Conservation (phyloP, 495 filamentous ascomycete species). For the Talaromyces wortmannii region DNA sequence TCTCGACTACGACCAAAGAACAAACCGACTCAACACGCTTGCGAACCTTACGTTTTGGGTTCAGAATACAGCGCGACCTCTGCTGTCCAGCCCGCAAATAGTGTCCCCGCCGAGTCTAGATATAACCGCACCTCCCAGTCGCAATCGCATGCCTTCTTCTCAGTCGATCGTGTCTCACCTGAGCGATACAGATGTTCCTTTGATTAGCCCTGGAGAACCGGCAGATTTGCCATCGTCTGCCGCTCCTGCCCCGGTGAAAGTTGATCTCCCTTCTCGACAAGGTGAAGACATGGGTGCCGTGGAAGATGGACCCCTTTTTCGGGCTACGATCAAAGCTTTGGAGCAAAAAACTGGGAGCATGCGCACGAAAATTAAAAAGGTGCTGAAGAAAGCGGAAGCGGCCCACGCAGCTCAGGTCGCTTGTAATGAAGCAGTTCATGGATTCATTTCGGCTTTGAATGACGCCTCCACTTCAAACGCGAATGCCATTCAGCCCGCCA, state of each 20-base stretch:
- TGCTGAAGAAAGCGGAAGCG: conserved; percentile 84
- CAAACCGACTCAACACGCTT: conserved; percentile 80
- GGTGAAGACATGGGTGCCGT: conserved; percentile 79
- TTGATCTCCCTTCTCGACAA: conserved; percentile 80
- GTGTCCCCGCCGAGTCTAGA: conserved; percentile 60
- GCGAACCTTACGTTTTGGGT: conserved; percentile 95
- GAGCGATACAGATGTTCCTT: conserved; percentile 51
- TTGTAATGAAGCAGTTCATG: conserved; percentile 77
- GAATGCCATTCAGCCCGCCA: conserved; percentile 88
- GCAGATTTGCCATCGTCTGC: conserved; percentile 31
- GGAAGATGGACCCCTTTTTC: conserved; percentile 93
- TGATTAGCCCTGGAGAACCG: conserved; percentile 47
- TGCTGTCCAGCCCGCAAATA: conserved; percentile 30
- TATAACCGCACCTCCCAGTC: conserved; percentile 65
- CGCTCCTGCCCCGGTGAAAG: conserved; percentile 59
- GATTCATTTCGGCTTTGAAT: conserved; percentile 79
- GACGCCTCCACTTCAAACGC: conserved; percentile 88
- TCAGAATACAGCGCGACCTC: conserved; percentile 49
- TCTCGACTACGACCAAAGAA: conserved; percentile 90
- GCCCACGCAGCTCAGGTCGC: conserved; percentile 70
- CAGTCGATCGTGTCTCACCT: conserved; percentile 75
- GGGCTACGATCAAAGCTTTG: conserved; percentile 92
- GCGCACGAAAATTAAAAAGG: conserved; percentile 88
- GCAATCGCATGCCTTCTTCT: conserved; percentile 72
- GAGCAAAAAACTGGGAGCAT: conserved; percentile 98